phyloP scores from a whole-genome alignment of 2,329 filamentous ascomycete genomes.

The Aspergillus fischeri region DNA sequence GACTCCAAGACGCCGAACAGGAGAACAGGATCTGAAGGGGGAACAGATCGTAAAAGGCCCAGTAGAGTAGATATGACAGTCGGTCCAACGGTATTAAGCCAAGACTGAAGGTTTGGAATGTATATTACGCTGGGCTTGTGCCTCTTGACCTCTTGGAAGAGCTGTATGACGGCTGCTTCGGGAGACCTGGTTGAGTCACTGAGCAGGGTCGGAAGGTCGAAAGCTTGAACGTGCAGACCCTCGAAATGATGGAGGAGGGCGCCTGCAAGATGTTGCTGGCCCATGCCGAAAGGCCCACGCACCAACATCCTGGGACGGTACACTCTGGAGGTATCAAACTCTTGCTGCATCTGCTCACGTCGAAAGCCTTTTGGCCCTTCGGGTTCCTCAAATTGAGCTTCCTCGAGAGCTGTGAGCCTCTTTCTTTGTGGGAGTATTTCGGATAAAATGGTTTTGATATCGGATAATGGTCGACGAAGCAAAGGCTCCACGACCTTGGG shows the following conservation, averaged over 20 bases:
- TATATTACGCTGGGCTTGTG: conserved; percentile 96
- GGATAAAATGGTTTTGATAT: conserved; percentile 67
- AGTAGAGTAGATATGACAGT: conserved; percentile 73
- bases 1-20: conserved; percentile 80
- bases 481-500: conserved; percentile 78
- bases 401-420: conserved; percentile 82
- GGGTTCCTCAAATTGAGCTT: conserved; percentile 85
- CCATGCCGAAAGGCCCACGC: conserved; percentile 81
- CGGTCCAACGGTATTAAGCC: conserved; percentile 69
- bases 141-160: conserved; percentile 87
- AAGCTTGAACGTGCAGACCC: conserved; percentile 88
- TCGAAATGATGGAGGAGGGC: conserved; percentile 89
- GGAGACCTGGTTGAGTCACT: conserved; percentile 75
- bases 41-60: conserved; percentile 73
- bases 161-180: conserved; percentile 83
- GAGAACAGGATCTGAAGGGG: conserved; percentile 86
- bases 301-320: conserved; percentile 87
- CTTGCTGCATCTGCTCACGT: conserved; percentile 69
- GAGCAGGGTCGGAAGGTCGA: conserved; percentile 82
- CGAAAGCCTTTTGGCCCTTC: conserved; percentile 80
- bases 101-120: conserved; percentile 83
- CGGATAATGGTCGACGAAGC: conserved; percentile 65
- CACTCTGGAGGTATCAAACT: conserved; percentile 82
- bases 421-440: conserved; percentile 79
- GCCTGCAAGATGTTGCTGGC: conserved; percentile 81